Conservation (phyloP, 495 filamentous ascomycete genomes). For the Penicillium silybi region DNA sequence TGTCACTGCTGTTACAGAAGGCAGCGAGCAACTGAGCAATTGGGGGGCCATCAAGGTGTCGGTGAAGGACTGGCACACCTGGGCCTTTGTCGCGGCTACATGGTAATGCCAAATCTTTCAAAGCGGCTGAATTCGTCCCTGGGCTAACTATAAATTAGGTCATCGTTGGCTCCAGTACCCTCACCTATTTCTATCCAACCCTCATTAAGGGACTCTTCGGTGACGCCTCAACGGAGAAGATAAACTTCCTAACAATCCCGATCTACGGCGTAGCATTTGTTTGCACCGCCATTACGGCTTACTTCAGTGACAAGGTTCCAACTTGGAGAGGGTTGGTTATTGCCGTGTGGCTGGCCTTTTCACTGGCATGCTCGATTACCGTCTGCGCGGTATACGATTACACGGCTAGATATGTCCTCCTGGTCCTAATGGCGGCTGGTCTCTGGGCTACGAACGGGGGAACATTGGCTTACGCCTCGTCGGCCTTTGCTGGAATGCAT, state of each 20-base stretch:
- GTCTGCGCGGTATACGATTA: conserved; percentile 41
- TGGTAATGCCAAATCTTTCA: conserved; percentile 11
- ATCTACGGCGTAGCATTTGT: conserved; percentile 45
- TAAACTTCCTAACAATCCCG: conserved; percentile 33
- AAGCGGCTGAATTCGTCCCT: background rate
- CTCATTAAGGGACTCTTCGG: conserved; percentile 43
- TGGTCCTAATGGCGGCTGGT: conserved; percentile 49
- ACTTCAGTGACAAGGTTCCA: conserved; percentile 32
- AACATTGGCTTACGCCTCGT: conserved; percentile 40
- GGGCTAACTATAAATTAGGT: conserved; percentile 9
- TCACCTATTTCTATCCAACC: conserved; percentile 53
- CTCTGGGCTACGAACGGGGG: conserved; percentile 46
- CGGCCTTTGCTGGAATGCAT: conserved; percentile 36
- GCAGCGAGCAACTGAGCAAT: conserved; percentile 8
- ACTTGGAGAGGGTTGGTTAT: conserved; percentile 25
- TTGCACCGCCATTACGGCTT: conserved; percentile 29
- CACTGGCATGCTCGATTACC: conserved; percentile 38
- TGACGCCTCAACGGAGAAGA: conserved; percentile 34
- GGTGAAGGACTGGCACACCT: conserved; percentile 20
- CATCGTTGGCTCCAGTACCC: conserved; percentile 39
- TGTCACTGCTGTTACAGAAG: conserved; percentile 17
- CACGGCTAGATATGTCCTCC: conserved; percentile 48
- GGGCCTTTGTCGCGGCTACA: conserved; percentile 29
- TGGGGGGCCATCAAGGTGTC: conserved; percentile 13
- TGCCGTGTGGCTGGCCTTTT: conserved; percentile 35